Evolutionary conservation across 1,284 basidiomycete genomes (phyloP), one percentile per base, ranked within the genome.

Genomic region (Ceratobasidium sp.): DNA sequence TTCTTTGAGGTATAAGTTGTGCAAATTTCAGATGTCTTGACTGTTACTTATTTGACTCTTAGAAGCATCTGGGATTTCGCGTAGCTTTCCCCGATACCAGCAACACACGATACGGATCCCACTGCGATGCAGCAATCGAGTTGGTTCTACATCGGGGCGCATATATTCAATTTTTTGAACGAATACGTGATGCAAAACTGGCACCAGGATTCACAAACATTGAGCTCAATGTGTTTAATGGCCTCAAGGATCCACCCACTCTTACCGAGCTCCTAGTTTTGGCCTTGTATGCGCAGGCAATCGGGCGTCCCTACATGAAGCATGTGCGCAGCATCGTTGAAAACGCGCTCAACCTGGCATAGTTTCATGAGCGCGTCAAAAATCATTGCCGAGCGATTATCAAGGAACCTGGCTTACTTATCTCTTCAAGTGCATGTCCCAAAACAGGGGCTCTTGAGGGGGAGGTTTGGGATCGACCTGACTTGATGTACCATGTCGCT

Each of bases 181-280:
- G 29, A 19, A 24, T 75, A 1, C 48, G 22, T n/a, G 29, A 71
- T 27, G 17, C 56, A 9, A 84, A 85, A 75, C 6, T 4, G 6
- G 33, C 29, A 3, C 47, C 45, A 2, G 27, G 15, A 7, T 79
- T 78, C 31, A 81, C 71, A 31, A 74, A 81, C 60, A 73, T 81
- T 14, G 78, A 80, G 56, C 27, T 76, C 15, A 85, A 86, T n/a
- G 62, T 86, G 4, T 79, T 73, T 7, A 71, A 78, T 0, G 82
- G 79, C 0, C 77, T 86, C 0, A 54, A 81, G 0, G 80, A 82
- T 71, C 59, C 47, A n/a, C 65, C 79, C 6, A 84, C 83, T n/a
- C 76, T 83, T 11, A 83, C 82, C 2, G 82, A 85, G 62, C 80
- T 84, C 41, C 79, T 77, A 27, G 80, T 81, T 15, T 76, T 84